Evolutionary conservation across 768 basidiomycete genomes (phyloP).

Genomic region (Sporobolomyces phaffii): DNA sequence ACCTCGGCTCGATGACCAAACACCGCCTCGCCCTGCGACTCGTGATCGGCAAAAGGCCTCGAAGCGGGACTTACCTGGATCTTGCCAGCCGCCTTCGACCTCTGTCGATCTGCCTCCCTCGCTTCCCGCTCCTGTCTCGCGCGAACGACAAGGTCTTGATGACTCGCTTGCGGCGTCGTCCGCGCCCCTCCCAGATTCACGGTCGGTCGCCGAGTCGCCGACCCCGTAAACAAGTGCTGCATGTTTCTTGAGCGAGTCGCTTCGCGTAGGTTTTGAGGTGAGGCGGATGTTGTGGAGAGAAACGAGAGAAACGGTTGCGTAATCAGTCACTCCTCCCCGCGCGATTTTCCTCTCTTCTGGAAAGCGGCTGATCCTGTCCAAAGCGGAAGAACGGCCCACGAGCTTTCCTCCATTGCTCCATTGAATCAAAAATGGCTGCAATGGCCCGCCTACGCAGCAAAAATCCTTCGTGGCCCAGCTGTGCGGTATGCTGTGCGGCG

Average conservation of each 20-base stretch:
- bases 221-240: constrained; percentile 22
- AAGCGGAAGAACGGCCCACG: no score
- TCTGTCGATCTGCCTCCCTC: constrained; percentile 7
- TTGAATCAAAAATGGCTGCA: no score
- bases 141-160: constrained; percentile 8
- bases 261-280: background rate
- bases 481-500: no score
- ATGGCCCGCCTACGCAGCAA: no score
- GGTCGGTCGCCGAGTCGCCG: background rate
- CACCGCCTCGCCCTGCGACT: background rate
- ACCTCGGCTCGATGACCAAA: background rate
- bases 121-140: constrained; percentile 18
- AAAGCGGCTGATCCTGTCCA: no score
- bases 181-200: constrained; percentile 20
- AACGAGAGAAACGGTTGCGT: background rate
- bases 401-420: no score
- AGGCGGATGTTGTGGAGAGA: no score
- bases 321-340: no score
- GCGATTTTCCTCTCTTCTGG: no score
- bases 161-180: background rate
- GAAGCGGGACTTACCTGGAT: constrained; percentile 26
- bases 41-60: background rate
- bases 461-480: no score
- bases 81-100: background rate
- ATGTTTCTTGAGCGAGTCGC: background rate